These are phyloP conservation scores for Phialophora tarda DNA, from an alignment of 2,329 filamentous ascomycete species.

Conservation along the genomic window DNA sequence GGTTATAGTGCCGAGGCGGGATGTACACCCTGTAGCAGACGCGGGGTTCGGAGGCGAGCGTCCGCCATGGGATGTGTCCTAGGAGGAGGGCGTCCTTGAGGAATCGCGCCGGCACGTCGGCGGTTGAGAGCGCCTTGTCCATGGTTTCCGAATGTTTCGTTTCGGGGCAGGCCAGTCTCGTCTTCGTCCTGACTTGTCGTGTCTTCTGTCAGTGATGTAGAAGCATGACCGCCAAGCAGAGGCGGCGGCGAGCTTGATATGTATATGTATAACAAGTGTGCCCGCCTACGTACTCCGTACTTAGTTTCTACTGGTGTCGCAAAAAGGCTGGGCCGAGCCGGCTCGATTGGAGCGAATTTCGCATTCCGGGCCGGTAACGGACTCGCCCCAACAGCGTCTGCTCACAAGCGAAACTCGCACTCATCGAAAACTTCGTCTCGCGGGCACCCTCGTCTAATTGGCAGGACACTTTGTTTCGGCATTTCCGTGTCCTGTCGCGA, in stretches of 20 bases:
- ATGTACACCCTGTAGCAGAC: conserved; percentile 19
- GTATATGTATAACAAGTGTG: background rate
- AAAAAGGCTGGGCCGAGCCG: background rate
- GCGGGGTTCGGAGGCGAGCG: conserved; percentile 1
- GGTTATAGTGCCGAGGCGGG: conserved; percentile 13
- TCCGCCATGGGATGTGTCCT: conserved; percentile 36
- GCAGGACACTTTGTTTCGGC: background rate
- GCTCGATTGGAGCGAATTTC: background rate
- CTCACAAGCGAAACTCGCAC: background rate
- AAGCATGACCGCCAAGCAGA: background rate
- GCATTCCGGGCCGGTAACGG: conserved; percentile 6
- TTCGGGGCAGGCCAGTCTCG: background rate
- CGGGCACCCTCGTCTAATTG: background rate
- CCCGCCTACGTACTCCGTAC: background rate
- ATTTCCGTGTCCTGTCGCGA: too few relatives aligned
- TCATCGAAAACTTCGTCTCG: background rate
- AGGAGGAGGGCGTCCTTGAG: conserved; percentile 41
- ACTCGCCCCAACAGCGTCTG: too few relatives aligned
- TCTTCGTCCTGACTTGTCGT: background rate
- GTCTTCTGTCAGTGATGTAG: background rate
- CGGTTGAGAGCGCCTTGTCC: conserved; percentile 4
- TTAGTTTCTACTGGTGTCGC: background rate
- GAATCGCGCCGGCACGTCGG: conserved; percentile 32
- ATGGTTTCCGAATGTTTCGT: background rate
- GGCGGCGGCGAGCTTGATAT: background rate